Percentiles rank a stretch among this genome's conserved stretches.
Conservation (phyloP, 2,329 filamentous ascomycete species). For the Diaporthe destruens region DNA sequence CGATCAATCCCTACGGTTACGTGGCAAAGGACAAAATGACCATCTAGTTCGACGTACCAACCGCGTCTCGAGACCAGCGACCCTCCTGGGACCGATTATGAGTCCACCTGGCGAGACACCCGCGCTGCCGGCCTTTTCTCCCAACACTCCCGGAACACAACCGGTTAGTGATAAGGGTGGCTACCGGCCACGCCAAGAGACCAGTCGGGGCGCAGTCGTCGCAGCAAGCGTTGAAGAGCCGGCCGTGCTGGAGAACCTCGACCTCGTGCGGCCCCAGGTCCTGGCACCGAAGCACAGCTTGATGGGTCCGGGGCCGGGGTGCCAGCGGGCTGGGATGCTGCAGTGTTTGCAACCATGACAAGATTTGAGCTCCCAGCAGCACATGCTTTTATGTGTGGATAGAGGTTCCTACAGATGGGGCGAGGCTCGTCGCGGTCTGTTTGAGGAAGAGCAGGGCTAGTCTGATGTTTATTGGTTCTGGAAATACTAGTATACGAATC, state of each 20-base stretch:
- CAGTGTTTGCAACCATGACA: conserved; percentile 27
- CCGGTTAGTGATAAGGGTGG: neutral
- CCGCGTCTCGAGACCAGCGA: neutral
- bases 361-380: conserved; percentile 24
- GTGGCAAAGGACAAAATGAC: neutral
- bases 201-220: conserved; percentile 12
- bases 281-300: conserved; percentile 29
- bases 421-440: neutral
- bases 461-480: neutral
- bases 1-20: neutral
- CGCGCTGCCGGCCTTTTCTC: neutral
- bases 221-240: conserved; percentile 30
- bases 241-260: conserved; percentile 3
- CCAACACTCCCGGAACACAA: neutral
- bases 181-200: neutral
- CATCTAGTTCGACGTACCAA: neutral
- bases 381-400: conserved; percentile 22
- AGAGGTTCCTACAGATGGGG: neutral
- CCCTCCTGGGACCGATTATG: neutral
- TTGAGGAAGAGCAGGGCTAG: neutral
- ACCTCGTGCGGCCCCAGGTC: conserved; percentile 2
- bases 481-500: neutral
- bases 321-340: conserved; percentile 21
- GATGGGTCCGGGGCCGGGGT: neutral
- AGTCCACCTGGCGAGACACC: neutral